Conservation (phyloP, 768 basidiomycete genomes). For the Fibroporia radiculosa region DNA sequence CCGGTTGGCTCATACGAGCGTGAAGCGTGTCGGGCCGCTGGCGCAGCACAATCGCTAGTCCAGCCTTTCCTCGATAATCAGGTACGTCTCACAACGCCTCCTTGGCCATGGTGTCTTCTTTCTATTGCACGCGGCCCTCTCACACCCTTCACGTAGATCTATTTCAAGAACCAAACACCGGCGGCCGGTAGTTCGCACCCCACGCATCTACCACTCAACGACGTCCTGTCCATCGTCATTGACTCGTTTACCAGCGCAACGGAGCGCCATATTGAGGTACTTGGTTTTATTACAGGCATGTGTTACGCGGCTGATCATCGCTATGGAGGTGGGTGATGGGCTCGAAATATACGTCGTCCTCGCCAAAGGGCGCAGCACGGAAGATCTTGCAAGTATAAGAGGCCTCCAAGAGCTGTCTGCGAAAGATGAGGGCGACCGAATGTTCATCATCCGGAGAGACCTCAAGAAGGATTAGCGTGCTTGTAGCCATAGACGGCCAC, state of each 20-base stretch:
- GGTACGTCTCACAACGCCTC: constrained; percentile 46
- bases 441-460: constrained; percentile 70
- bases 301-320: neutral
- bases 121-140: neutral
- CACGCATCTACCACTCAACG: constrained; percentile 68
- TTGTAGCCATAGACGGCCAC: no score
- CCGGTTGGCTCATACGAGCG: constrained; percentile 98
- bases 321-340: constrained; percentile 80
- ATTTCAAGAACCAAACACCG: constrained; percentile 92
- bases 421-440: constrained; percentile 58
- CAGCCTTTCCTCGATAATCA: constrained; percentile 99
- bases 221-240: constrained; percentile 80
- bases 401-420: constrained; percentile 59
- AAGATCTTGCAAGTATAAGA: constrained; percentile 46
- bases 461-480: constrained; percentile 79
- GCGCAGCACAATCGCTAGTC: constrained; percentile 87
- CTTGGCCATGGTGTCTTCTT: no score
- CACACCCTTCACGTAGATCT: constrained; percentile 53
- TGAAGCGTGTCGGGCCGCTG: constrained; percentile 92
- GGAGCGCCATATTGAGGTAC: constrained; percentile 94
- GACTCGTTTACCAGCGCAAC: constrained; percentile 97
- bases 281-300: constrained; percentile 11
- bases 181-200: constrained; percentile 71
- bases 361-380: constrained; percentile 54
- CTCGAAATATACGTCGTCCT: constrained; percentile 88